These are phyloP conservation scores for Juncus inflexus DNA, from an alignment of 176 grass and related monocot species.

Conservation along the genomic window DNA sequence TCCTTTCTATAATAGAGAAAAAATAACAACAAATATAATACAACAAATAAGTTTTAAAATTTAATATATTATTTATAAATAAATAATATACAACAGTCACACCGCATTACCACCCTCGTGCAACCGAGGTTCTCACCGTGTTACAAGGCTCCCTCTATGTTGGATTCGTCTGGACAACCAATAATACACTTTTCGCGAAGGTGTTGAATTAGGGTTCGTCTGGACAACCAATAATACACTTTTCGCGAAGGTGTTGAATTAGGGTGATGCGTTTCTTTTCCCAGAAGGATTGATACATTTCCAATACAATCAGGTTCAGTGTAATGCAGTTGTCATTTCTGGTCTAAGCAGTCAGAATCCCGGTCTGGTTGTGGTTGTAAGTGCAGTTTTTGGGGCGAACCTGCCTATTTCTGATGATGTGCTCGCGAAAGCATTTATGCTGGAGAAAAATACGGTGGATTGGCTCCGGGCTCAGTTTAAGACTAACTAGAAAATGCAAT, in stretches of 20 bases:
- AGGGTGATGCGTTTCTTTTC: conserved; percentile 33
- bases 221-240: neutral
- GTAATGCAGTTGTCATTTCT: conserved; percentile 17
- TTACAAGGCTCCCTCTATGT: conserved; percentile 28
- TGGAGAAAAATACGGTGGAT: too few species aligned
- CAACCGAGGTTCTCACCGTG: conserved; percentile 22
- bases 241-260: conserved; percentile 31
- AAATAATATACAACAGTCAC: too few species aligned
- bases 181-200: conserved; percentile 16
- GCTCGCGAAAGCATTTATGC: too few species aligned
- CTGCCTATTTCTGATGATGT: too few species aligned
- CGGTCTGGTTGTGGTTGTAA: too few species aligned
- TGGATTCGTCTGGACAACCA: conserved; percentile 11
- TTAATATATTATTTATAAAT: too few species aligned
- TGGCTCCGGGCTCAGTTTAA: conserved; percentile 20
- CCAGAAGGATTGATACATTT: conserved; percentile 38
- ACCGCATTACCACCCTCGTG: too few species aligned
- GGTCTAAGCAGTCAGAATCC: conserved; percentile 19
- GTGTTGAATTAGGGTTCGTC: conserved; percentile 31
- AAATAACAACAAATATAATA: too few species aligned
- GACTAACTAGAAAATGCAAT: neutral
- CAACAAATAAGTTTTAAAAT: too few species aligned
- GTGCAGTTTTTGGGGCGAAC: too few species aligned
- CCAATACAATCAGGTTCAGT: conserved; percentile 19
- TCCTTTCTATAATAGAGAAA: too few species aligned